Base-by-base conservation (phyloP, 2,329 filamentous ascomycete genomes). In the Pseudogymnoascus verrucosus region DNA sequence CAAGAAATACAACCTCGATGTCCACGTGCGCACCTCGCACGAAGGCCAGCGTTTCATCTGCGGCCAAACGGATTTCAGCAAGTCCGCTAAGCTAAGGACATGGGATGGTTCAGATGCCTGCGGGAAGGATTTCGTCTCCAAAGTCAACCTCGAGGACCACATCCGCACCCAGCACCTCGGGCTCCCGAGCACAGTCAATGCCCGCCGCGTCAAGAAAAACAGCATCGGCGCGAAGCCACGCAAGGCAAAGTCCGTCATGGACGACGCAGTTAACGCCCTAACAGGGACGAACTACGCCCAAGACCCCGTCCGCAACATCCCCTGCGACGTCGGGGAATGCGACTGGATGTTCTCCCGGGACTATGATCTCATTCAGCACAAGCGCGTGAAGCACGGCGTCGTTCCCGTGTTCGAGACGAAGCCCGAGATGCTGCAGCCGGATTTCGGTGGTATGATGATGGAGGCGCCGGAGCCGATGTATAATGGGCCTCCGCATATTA, bases 121-220 rank as follows among this genome's bases (percentile, higher is more conserved):
- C 71, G 89, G 88, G 1, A 84, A 86, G 65, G 82, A 83, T 37
- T 95, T 96, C 71, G 84, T 84, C 64, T 89, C 88, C 66, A 96
- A 96, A 74, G 82, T 85, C 16, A 86, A 86, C 31, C 81, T 97
- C 0, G 89, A 93, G 74, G 89, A 95, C 68, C 93, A 98, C 72
- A 82, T 97, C 51, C 87, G 90, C 19, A 91, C 89, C 59, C 84
- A 90, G 21, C 93, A 98, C 73, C 78, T 96, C 26, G 85, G 87
- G n/a, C 76, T 84, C 21, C 75, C 74, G 10, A 77, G 76, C 64
- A 73, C 76, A 71, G 57, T 75, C 72, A 68, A 70, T 72, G 74
- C 67, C 67, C 72, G 60, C 69, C 71, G 64, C 75, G 75, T 68
- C 77, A 78, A 67, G 47, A 63, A 59, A 5, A 60, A 72, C 75